Percentiles rank a stretch among this genome's conserved stretches.
Conservation (phyloP, 2,329 filamentous ascomycete genomes). For the Sclerotinia subarctica region DNA sequence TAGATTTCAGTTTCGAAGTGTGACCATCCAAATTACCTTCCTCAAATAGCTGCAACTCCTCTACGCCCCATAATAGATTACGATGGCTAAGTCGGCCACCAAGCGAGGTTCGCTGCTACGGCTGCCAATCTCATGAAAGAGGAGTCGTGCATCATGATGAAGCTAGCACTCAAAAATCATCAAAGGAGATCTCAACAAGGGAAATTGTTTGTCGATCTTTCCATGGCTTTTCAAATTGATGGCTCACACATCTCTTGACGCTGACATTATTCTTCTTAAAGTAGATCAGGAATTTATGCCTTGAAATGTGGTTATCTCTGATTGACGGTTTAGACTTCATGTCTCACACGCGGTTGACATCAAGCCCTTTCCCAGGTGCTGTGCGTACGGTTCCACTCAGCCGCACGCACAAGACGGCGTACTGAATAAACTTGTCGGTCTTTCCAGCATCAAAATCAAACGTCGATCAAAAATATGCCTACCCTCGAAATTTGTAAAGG, state of each 20-base stretch:
- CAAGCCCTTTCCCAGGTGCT: neutral
- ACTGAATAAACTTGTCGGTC: neutral
- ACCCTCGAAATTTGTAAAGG: neutral
- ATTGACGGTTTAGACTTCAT: neutral
- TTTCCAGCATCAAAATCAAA: neutral
- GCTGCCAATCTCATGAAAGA: constrained; percentile 1
- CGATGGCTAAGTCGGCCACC: constrained; percentile 7
- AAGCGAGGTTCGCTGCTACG: neutral
- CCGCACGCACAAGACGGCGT: neutral
- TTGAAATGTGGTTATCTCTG: constrained; percentile 16
- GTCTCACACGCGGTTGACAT: constrained; percentile 9
- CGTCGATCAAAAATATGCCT: neutral
- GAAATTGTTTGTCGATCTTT: neutral
- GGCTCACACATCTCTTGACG: neutral
- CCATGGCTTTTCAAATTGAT: constrained; percentile 4
- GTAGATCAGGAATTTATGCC: neutral
- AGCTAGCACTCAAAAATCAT: neutral
- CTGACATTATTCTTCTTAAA: constrained; percentile 1
- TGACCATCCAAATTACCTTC: constrained; percentile 11
- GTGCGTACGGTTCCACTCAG: constrained; percentile 4
- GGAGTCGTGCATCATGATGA: neutral
- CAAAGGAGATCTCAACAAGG: neutral
- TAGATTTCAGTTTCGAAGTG: constrained; percentile 9
- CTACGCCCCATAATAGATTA: constrained; percentile 19
- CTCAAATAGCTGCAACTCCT: constrained; percentile 1